phyloP scores from a whole-genome alignment of 2,329 filamentous ascomycete genomes.

The Arachnomyces sp. region DNA sequence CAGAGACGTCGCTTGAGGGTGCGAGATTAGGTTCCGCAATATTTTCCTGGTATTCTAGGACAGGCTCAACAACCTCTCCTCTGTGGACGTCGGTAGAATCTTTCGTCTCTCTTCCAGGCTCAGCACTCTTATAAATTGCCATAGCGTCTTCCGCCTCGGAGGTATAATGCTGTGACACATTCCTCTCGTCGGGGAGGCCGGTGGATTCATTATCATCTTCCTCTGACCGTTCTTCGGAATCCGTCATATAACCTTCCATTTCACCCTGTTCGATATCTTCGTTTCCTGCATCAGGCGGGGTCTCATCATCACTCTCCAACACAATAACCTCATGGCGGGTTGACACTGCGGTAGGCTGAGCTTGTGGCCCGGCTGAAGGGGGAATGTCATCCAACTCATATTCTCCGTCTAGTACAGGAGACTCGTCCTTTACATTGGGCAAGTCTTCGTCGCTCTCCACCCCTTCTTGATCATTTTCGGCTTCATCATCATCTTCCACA shows the following conservation, averaged over 20 bases:
- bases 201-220: neutral
- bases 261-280: neutral
- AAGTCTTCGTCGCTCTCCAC: slow-evolving; percentile 3
- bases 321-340: slow-evolving; percentile 32
- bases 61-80: too few species aligned
- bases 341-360: slow-evolving; percentile 7
- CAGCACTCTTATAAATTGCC: too few species aligned
- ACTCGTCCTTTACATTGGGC: slow-evolving; percentile 3
- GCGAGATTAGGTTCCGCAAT: too few species aligned
- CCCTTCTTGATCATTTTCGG: neutral
- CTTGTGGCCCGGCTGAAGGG: neutral
- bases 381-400: neutral
- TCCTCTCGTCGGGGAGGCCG: too few species aligned
- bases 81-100: too few species aligned
- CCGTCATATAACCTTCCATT: neutral
- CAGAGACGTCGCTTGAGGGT: too few species aligned
- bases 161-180: too few species aligned
- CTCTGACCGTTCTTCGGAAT: slow-evolving; percentile 3
- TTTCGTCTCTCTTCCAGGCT: too few species aligned
- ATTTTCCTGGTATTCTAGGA: too few species aligned
- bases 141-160: too few species aligned
- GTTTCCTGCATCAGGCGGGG: slow-evolving; percentile 3
- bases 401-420: neutral
- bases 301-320: slow-evolving; percentile 35
- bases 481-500: slow-evolving; percentile 2